A percentile compares a stretch with the other conserved stretches of the same genome.
These are phyloP conservation scores for Aspergillus kassunensis DNA, from an alignment of 495 filamentous ascomycete species.

Conservation along the genomic window DNA sequence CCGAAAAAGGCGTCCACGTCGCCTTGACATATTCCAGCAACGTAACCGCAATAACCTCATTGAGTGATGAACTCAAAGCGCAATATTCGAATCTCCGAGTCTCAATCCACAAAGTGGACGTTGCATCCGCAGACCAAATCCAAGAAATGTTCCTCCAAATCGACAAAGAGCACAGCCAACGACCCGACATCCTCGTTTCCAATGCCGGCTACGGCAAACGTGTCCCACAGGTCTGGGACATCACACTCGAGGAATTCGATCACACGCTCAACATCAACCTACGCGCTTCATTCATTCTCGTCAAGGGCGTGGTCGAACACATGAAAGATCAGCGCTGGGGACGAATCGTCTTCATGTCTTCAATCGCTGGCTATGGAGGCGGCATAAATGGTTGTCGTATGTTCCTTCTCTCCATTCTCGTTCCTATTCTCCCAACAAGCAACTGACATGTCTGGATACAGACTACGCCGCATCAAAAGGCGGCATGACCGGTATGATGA, in stretches of 20 bases:
- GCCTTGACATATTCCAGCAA: conserved; percentile 60
- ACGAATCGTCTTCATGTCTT: conserved; percentile 64
- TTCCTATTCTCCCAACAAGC: neutral
- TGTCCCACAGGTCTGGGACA: conserved; percentile 47
- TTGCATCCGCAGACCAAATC: conserved; percentile 48
- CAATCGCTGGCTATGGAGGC: conserved; percentile 61
- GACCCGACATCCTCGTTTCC: conserved; percentile 60
- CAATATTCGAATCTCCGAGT: conserved; percentile 40
- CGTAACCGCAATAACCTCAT: conserved; percentile 37
- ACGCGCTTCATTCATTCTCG: conserved; percentile 60
- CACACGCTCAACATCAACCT: conserved; percentile 63
- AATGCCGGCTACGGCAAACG: conserved; percentile 55
- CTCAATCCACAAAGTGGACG: conserved; percentile 55
- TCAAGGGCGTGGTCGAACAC: conserved; percentile 59
- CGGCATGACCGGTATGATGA: conserved; percentile 62
- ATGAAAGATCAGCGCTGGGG: conserved; percentile 64
- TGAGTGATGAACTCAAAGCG: conserved; percentile 38
- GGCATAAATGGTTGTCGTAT: conserved; percentile 63
- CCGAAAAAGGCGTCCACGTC: conserved; percentile 48
- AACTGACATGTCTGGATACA: conserved; percentile 15
- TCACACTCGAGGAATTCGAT: conserved; percentile 61
- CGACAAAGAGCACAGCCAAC: conserved; percentile 45
- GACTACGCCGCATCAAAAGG: conserved; percentile 67
- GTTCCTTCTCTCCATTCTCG: conserved; percentile 14
- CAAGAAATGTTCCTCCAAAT: conserved; percentile 50